Evolutionary conservation across 768 basidiomycete genomes (phyloP).

Genomic region (Amanita pallidorosea): DNA sequence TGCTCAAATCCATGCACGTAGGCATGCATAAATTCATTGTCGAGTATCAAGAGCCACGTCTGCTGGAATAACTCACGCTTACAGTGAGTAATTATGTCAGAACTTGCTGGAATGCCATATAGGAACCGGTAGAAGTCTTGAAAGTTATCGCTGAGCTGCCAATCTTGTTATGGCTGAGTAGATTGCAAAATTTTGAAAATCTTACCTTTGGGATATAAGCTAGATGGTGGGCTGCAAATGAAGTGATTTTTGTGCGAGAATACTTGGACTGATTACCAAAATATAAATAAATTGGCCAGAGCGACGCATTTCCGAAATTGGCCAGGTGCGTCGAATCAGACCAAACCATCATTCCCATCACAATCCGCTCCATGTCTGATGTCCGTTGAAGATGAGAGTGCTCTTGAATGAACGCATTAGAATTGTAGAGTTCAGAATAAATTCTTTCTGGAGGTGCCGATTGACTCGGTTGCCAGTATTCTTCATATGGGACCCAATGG

Average conservation of each 20-base stretch:
- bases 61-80: conserved; percentile 21
- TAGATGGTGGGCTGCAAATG: too few species aligned
- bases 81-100: conserved; percentile 18
- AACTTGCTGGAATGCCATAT: not conserved
- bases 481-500: not conserved
- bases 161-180: too few species aligned
- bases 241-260: not conserved
- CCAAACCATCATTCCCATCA: not conserved
- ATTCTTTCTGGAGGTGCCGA: not conserved
- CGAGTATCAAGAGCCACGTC: conserved; percentile 10
- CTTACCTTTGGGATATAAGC: too few species aligned
- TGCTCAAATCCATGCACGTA: conserved; percentile 23
- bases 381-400: not conserved
- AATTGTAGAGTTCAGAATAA: not conserved
- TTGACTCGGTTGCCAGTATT: not conserved
- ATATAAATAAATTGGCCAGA: not conserved
- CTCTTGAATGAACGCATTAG: not conserved
- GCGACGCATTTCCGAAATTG: not conserved
- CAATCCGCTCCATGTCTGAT: not conserved
- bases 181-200: too few species aligned
- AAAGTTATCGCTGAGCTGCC: conserved; percentile 16
- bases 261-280: not conserved
- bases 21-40: conserved; percentile 21
- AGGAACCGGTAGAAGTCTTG: conserved; percentile 9
- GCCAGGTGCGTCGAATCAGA: not conserved